phyloP scores from a whole-genome alignment of 2,329 filamentous ascomycete genomes.

The Colletotrichum scovillei region DNA sequence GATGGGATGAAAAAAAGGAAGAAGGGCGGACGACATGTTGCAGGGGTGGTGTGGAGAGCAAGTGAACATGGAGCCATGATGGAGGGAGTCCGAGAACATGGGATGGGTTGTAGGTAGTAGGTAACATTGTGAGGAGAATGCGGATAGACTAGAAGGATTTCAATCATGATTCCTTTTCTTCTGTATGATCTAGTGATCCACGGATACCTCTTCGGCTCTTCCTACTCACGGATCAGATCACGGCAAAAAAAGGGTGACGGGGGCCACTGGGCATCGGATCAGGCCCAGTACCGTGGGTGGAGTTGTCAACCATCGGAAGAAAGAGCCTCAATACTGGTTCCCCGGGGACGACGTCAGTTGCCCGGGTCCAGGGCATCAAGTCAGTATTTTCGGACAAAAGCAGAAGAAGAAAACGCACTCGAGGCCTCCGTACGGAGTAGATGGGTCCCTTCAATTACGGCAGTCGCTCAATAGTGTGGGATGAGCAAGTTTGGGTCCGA shows the following conservation, averaged over 20 bases:
- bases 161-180: background rate
- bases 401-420: background rate
- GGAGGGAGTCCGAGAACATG: background rate
- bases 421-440: background rate
- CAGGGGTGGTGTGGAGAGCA: background rate
- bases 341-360: background rate
- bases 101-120: background rate
- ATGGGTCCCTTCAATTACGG: background rate
- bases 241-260: background rate
- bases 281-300: constrained; percentile 24
- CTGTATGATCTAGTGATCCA: too few species aligned
- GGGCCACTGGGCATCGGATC: constrained; percentile 2
- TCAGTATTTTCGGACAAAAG: background rate
- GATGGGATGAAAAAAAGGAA: background rate
- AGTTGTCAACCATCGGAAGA: background rate
- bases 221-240: background rate
- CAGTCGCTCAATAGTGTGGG: background rate
- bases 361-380: background rate
- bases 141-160: background rate
- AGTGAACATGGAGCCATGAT: background rate
- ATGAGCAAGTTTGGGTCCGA: background rate
- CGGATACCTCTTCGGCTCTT: background rate
- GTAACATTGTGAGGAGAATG: background rate
- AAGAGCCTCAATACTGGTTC: constrained; percentile 3
- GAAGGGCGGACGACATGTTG: background rate